phyloP scores from a whole-genome alignment of 192 early-diverging fungal genomes.

The Backusella morwellensis region DNA sequence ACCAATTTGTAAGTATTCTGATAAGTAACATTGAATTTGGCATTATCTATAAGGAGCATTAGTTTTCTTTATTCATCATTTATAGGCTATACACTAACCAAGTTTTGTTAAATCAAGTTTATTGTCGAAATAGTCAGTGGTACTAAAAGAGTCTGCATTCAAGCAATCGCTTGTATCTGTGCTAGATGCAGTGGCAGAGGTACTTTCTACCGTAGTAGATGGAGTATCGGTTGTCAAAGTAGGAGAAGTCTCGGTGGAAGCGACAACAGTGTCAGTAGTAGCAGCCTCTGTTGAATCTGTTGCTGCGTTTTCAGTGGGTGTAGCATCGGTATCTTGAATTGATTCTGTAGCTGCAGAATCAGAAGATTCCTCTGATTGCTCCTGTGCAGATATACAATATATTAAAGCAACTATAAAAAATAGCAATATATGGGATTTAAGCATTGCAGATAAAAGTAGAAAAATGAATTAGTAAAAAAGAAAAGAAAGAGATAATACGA shows the following conservation, averaged over 20 bases:
- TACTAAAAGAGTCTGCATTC: neutral
- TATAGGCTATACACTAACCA: neutral
- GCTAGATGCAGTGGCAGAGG: constrained; percentile 9
- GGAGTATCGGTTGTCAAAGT: constrained; percentile 12
- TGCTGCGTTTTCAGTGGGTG: neutral
- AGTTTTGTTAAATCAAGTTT: neutral
- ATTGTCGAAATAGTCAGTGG: constrained; percentile 14
- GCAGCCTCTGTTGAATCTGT: neutral
- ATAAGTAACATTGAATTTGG: constrained; percentile 33
- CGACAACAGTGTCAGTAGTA: neutral
- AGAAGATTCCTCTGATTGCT: neutral
- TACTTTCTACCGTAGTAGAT: neutral
- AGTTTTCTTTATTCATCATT: neutral
- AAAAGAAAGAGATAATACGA: neutral
- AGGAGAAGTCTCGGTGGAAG: neutral
- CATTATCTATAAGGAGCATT: constrained; percentile 18
- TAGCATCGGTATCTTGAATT: neutral
- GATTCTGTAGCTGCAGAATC: neutral
- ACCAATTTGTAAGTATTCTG: constrained; percentile 33
- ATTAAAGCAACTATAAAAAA: neutral
- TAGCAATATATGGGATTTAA: neutral
- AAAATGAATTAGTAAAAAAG: neutral
- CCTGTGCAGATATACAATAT: constrained; percentile 1
- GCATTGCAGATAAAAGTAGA: neutral
- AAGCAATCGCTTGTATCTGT: constrained; percentile 12